These are phyloP conservation scores for Zygotorulaspora florentina DNA, from an alignment of 805 yeast species.

Conservation along the genomic window DNA sequence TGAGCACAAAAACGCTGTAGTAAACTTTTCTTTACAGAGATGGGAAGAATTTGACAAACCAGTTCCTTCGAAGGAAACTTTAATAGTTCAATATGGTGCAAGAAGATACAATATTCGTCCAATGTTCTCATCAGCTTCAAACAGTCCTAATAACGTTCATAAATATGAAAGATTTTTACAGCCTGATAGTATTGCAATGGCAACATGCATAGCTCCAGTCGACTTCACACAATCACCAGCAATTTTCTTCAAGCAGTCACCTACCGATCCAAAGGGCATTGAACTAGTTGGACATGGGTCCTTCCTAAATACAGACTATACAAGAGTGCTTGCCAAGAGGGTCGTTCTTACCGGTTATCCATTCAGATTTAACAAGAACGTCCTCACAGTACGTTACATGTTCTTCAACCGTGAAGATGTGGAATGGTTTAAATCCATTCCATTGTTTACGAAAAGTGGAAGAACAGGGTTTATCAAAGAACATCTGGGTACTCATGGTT, in stretches of 20 bases:
- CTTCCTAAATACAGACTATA: slow-evolving; percentile 78
- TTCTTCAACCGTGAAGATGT: slow-evolving; percentile 90
- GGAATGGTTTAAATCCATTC: slow-evolving; percentile 83
- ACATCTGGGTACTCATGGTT: slow-evolving; percentile 96
- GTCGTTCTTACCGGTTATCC: slow-evolving; percentile 91
- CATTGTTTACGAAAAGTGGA: slow-evolving; percentile 88
- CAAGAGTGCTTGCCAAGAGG: slow-evolving; percentile 82
- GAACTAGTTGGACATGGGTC: slow-evolving; percentile 88
- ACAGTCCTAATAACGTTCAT: slow-evolving; percentile 78
- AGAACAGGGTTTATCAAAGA: slow-evolving; percentile 93
- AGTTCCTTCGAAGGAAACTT: slow-evolving; percentile 71
- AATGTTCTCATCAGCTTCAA: slow-evolving; percentile 71
- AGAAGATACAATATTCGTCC: slow-evolving; percentile 84
- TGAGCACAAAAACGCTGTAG: slow-evolving; percentile 81
- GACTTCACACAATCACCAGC: slow-evolving; percentile 82
- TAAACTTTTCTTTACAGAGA: slow-evolving; percentile 74
- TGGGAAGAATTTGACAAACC: slow-evolving; percentile 91
- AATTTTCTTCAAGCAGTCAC: slow-evolving; percentile 63
- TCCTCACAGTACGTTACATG: slow-evolving; percentile 94
- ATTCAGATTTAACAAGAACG: slow-evolving; percentile 86
- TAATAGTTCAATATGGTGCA: slow-evolving; percentile 89
- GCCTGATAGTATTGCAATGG: slow-evolving; percentile 67
- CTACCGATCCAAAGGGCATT: slow-evolving; percentile 43
- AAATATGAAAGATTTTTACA: slow-evolving; percentile 82
- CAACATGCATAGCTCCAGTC: slow-evolving; percentile 85